phyloP scores from a whole-genome alignment of 768 basidiomycete genomes.

The Wakefieldia striispora region DNA sequence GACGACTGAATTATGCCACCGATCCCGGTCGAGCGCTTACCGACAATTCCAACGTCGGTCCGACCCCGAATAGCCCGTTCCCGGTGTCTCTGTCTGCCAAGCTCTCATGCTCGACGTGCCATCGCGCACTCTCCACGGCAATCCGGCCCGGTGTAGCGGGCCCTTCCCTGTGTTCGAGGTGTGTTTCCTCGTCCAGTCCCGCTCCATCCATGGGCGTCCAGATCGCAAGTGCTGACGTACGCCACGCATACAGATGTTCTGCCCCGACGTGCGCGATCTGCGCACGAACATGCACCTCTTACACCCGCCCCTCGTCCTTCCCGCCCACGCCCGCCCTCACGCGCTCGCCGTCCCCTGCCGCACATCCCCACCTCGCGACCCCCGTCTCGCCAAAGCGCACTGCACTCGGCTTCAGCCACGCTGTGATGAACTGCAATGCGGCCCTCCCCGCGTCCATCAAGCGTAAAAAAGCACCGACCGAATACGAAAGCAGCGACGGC shows the following conservation, averaged over 20 bases:
- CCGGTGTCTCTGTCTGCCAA: conserved; percentile 7
- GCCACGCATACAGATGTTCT: conserved; percentile 26
- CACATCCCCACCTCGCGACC: not conserved
- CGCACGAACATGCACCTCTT: conserved; percentile 37
- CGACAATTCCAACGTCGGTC: conserved; percentile 19
- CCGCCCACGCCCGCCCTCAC: conserved; percentile 39
- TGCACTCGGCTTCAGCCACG: conserved; percentile 23
- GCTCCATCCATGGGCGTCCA: too few relatives aligned
- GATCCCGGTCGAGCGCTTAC: conserved; percentile 17
- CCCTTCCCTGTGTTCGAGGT: conserved; percentile 23
- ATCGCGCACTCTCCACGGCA: conserved; percentile 24
- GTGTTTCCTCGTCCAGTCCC: not conserved
- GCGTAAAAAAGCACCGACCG: conserved; percentile 28
- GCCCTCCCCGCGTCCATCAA: conserved; percentile 14
- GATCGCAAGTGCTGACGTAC: conserved; percentile 4
- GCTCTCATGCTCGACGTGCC: conserved; percentile 30
- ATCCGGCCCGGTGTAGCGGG: conserved; percentile 15
- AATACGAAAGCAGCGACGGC: conserved; percentile 18
- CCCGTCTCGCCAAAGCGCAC: conserved; percentile 28
- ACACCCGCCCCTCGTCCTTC: conserved; percentile 28
- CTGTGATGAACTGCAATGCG: conserved; percentile 22
- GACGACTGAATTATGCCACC: conserved; percentile 17
- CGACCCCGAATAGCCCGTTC: not conserved
- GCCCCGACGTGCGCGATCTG: conserved; percentile 36
- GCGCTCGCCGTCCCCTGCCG: conserved; percentile 30